These are phyloP conservation scores for Cerrena zonata DNA, from an alignment of 1,284 basidiomycete species.

Conservation along the genomic window DNA sequence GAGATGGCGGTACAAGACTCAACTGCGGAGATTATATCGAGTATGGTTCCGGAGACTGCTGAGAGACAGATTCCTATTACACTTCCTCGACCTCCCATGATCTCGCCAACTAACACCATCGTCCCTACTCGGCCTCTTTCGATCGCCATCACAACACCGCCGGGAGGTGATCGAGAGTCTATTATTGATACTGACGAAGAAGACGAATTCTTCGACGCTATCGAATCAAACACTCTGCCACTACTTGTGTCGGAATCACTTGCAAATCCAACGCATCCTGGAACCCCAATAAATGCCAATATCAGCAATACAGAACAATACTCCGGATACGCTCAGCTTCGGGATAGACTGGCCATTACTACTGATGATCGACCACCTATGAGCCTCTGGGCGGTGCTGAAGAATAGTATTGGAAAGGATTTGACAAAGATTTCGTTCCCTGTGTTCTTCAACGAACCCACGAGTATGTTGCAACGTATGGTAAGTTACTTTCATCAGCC, in stretches of 20 bases:
- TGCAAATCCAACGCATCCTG: slow-evolving; percentile 25
- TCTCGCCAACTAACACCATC: not conserved
- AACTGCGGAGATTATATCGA: not conserved
- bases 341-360: slow-evolving; percentile 63
- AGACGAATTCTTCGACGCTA: slow-evolving; percentile 97
- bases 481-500: slow-evolving; percentile 30
- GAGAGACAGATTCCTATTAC: not conserved
- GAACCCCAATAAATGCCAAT: slow-evolving; percentile 16
- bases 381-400: slow-evolving; percentile 92
- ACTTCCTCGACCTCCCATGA: slow-evolving; percentile 6
- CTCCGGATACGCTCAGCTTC: slow-evolving; percentile 63
- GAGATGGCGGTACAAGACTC: not conserved
- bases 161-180: slow-evolving; percentile 34
- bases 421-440: slow-evolving; percentile 94
- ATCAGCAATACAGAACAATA: slow-evolving; percentile 51
- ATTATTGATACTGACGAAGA: slow-evolving; percentile 76
- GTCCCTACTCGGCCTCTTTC: slow-evolving; percentile 11
- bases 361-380: slow-evolving; percentile 84
- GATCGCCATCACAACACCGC: slow-evolving; percentile 13
- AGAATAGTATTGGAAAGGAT: slow-evolving; percentile 95
- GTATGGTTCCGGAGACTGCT: not conserved
- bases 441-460: slow-evolving; percentile 94
- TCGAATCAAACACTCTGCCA: slow-evolving; percentile 77
- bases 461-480: slow-evolving; percentile 89
- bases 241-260: slow-evolving; percentile 65